phyloP scores from a whole-genome alignment of 257 asterid genomes.

The Solanum sparsipilum region DNA sequence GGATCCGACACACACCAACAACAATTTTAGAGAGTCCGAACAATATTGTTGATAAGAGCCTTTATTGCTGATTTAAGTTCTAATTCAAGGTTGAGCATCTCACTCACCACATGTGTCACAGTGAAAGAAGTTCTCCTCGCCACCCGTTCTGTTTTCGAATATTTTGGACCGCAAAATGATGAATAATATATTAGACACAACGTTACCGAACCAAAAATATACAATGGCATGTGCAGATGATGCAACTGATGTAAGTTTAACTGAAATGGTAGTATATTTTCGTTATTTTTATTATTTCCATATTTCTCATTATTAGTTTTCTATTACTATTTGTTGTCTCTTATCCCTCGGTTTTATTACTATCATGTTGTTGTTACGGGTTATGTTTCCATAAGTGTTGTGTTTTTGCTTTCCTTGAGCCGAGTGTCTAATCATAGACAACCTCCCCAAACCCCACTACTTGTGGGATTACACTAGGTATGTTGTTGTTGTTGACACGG shows the following conservation, averaged over 20 bases:
- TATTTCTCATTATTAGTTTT: not conserved
- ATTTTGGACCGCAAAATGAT: not conserved
- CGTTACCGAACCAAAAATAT: not conserved
- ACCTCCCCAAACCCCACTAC: not conserved
- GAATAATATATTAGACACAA: not conserved
- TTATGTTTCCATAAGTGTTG: not conserved
- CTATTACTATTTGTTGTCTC: not conserved
- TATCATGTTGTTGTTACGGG: not conserved
- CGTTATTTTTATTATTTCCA: not conserved
- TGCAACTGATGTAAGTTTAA: not conserved
- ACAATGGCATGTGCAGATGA: not conserved
- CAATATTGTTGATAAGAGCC: not conserved
- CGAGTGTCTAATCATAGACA: not conserved
- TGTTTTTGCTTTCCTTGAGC: not conserved
- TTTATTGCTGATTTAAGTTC: not conserved
- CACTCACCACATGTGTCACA: slow-evolving; percentile 59
- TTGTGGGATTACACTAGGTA: not conserved
- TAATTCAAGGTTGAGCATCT: not conserved
- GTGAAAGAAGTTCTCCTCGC: slow-evolving; percentile 60
- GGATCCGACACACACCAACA: not conserved
- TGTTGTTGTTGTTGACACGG: not conserved
- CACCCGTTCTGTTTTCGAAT: slow-evolving; percentile 50
- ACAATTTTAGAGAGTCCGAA: not conserved
- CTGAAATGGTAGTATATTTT: not conserved
- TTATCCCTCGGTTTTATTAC: not conserved